phyloP scores from a whole-genome alignment of 1,284 basidiomycete species.

The Laetiporus sulphureus region DNA sequence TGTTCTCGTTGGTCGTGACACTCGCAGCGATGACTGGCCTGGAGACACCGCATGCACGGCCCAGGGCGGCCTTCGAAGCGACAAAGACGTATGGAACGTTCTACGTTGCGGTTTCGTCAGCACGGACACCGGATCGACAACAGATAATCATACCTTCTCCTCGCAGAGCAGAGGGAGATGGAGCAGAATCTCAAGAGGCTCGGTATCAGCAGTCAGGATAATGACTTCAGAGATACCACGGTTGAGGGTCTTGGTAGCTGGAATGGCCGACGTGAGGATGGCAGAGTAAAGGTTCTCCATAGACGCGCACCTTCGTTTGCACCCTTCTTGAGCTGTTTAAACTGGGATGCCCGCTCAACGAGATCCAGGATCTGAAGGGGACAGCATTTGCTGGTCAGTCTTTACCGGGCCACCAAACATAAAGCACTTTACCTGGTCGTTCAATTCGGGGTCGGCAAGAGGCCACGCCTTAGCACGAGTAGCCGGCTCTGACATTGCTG shows the following conservation, averaged over 20 bases:
- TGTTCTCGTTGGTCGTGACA: constrained; percentile 93
- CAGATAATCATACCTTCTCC: constrained; percentile 72
- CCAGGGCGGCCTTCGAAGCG: constrained; percentile 90
- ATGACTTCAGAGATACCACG: constrained; percentile 99
- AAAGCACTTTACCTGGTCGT: constrained; percentile 90
- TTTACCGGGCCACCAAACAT: too few relatives aligned
- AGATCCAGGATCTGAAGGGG: constrained; percentile 75
- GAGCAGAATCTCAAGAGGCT: constrained; percentile 96
- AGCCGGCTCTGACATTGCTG: constrained; percentile 47
- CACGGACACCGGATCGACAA: neutral
- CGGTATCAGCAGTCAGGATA: constrained; percentile 95
- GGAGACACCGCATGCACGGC: constrained; percentile 93
- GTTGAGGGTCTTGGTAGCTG: constrained; percentile 96
- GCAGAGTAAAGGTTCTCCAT: constrained; percentile 4
- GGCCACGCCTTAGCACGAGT: constrained; percentile 84
- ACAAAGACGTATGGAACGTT: constrained; percentile 97
- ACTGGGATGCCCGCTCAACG: constrained; percentile 84
- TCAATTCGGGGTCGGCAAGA: constrained; percentile 81
- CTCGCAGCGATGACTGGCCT: constrained; percentile 94
- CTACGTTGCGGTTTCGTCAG: constrained; percentile 33
- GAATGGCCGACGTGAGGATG: constrained; percentile 10
- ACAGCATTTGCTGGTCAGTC: too few relatives aligned
- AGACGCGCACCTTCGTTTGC: constrained; percentile 84
- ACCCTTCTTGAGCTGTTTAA: constrained; percentile 98
- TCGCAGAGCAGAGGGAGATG: constrained; percentile 97